Base-by-base conservation (phyloP, 164 flowering plant genomes). In the Amborella trichopoda region DNA sequence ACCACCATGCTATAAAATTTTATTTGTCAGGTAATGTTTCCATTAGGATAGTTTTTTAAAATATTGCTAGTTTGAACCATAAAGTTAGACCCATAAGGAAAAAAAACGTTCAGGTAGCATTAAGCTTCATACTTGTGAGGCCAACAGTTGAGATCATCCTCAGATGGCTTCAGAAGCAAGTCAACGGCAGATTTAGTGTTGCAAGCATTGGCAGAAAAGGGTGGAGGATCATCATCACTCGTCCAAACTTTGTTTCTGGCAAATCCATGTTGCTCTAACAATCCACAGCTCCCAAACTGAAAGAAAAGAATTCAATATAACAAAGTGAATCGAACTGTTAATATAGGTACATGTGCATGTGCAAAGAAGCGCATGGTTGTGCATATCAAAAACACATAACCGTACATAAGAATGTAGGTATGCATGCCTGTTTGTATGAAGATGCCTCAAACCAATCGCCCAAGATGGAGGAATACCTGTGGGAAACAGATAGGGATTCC, bases 401-500 rank as follows among this genome's bases (percentile, higher is more conserved):
- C n/a, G n/a, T n/a, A n/a, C n/a, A n/a, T n/a, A n/a, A n/a, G n/a
- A n/a, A n/a, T n/a, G n/a, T n/a, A n/a, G n/a, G n/a, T n/a, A n/a
- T n/a, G n/a, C n/a, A n/a, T n/a, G n/a, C n/a, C n/a, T n/a, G n/a
- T n/a, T n/a, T n/a, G 3, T n/a, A 23, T 34, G 23, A 19, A 57
- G 30, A 10, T n/a, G 3, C 34, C 10, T 22, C 19, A 26, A 8
- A 8, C 20, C 13, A 4, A 32, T 16, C 26, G 39, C 6, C 13
- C 8, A 24, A 26, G 14, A 5, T 22, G 12, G 23, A 14, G 24
- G 17, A 13, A 32, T 71, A 91, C 98, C 90, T 87, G 94, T 1
- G 99, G 99, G 49, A 83, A 91, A 63, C 98, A 91, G 40, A 81
- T 72, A 26, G 91, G 76, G 23, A 86, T 83, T 50, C 98, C 98